Conservation (phyloP, 208 protist genomes). For the Wallacemonas sp. region DNA sequence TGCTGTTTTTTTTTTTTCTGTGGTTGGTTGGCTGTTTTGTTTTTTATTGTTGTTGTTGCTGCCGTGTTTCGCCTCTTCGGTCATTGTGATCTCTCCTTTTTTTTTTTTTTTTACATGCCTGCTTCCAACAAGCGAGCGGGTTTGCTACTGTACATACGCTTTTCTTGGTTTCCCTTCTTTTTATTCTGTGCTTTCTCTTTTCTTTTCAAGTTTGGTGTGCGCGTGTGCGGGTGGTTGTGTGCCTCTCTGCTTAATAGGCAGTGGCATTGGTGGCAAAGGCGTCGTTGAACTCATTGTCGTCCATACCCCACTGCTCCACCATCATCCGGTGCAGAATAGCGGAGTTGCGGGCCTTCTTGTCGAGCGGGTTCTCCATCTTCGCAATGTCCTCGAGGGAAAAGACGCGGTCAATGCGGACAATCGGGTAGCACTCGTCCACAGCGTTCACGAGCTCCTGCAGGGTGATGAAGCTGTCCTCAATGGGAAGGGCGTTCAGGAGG, state of each 20-base stretch:
- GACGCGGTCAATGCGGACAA: slow-evolving; percentile 49
- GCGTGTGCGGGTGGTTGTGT: no score
- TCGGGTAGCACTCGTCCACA: slow-evolving; percentile 78
- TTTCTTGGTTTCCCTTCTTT: not conserved
- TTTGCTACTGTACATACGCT: no score
- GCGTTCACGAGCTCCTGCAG: slow-evolving; percentile 87
- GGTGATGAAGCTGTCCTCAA: slow-evolving; percentile 76
- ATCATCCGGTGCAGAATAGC: slow-evolving; percentile 28
- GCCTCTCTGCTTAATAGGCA: not conserved
- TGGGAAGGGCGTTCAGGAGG: slow-evolving; percentile 61
- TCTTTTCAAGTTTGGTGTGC: slow-evolving; percentile 19
- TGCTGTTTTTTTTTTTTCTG: not conserved
- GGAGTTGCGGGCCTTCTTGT: slow-evolving; percentile 16
- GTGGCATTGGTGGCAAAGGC: not conserved
- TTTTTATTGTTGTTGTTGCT: slow-evolving; percentile 13
- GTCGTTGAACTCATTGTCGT: slow-evolving; percentile 28
- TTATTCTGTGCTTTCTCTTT: slow-evolving; percentile 6
- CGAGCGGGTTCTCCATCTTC: slow-evolving; percentile 40
- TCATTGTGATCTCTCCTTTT: no score
- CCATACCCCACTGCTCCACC: slow-evolving; percentile 32
- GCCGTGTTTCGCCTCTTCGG: no score
- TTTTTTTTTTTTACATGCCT: no score
- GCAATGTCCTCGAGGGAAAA: slow-evolving; percentile 48
- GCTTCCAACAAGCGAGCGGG: no score
- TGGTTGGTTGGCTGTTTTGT: slow-evolving; percentile 16